Evolutionary conservation across 768 basidiomycete species (phyloP).

Genomic region (Hebeloma cylindrosporum): DNA sequence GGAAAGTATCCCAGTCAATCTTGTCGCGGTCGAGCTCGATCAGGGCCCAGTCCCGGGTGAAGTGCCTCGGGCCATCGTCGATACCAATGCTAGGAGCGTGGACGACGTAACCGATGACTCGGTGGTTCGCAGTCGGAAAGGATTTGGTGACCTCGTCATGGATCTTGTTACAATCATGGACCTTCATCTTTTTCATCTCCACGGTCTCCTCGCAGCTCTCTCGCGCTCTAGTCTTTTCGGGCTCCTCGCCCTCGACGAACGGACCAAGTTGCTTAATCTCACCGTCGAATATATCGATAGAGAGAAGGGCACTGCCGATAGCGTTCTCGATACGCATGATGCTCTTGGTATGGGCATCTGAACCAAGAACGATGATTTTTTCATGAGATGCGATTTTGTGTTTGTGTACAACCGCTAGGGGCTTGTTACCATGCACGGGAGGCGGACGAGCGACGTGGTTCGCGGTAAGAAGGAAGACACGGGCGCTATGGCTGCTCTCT

Average conservation of each 20-base stretch:
- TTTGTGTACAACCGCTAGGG: constrained; percentile 12
- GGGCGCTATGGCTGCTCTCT: constrained; percentile 21
- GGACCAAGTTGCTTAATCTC: constrained; percentile 21
- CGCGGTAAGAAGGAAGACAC: constrained; percentile 30
- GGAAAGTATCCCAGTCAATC: constrained; percentile 34
- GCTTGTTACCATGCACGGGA: constrained; percentile 23
- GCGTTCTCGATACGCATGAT: constrained; percentile 26
- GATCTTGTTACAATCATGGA: constrained; percentile 21
- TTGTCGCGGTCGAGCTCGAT: constrained; percentile 30
- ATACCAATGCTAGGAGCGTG: constrained; percentile 25
- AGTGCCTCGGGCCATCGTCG: constrained; percentile 24
- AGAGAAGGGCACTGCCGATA: constrained; percentile 1
- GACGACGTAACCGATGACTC: constrained; percentile 35
- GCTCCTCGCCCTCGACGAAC: constrained; percentile 13
- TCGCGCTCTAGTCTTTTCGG: constrained; percentile 3
- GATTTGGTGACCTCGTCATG: constrained; percentile 28
- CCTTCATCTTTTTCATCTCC: constrained; percentile 24
- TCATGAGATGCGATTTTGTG: constrained; percentile 25
- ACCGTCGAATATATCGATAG: constrained; percentile 23
- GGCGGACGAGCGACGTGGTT: constrained; percentile 38
- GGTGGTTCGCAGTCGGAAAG: constrained; percentile 20
- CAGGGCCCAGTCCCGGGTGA: constrained; percentile 35
- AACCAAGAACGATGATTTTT: constrained; percentile 34
- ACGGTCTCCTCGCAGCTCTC: constrained; percentile 21
- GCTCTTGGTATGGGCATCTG: constrained; percentile 22